Conservation (phyloP, 2,329 filamentous ascomycete genomes). For the Aspergillus tanneri region DNA sequence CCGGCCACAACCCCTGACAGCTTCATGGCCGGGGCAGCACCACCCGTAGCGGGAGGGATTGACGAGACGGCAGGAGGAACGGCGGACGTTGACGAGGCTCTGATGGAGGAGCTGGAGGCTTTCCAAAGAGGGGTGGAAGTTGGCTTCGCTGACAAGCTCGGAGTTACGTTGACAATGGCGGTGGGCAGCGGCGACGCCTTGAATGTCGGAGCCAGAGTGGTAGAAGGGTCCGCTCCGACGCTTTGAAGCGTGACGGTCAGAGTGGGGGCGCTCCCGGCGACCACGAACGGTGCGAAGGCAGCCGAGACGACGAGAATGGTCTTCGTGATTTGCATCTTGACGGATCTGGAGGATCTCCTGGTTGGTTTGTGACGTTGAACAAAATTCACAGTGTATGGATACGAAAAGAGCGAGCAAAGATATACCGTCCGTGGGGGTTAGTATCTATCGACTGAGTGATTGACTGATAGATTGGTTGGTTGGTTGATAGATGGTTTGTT, state of each 20-base stretch:
- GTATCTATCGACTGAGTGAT: too few relatives aligned
- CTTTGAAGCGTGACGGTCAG: slow-evolving; percentile 31
- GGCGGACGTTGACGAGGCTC: background rate
- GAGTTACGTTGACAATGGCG: slow-evolving; percentile 9
- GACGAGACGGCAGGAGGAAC: slow-evolving; percentile 15
- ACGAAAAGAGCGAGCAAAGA: too few relatives aligned
- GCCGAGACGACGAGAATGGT: slow-evolving; percentile 30
- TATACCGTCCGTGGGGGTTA: too few relatives aligned
- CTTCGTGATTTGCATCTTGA: slow-evolving; percentile 38
- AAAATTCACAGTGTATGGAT: too few relatives aligned
- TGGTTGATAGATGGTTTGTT: slow-evolving; percentile 2
- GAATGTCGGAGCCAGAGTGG: slow-evolving; percentile 12
- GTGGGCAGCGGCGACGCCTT: slow-evolving; percentile 15
- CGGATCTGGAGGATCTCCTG: background rate
- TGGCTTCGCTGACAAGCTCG: slow-evolving; percentile 5
- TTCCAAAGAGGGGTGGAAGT: background rate
- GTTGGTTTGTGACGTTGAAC: background rate
- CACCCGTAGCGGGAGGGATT: slow-evolving; percentile 17
- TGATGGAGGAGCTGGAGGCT: background rate
- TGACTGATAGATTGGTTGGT: slow-evolving; percentile 3
- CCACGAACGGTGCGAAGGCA: slow-evolving; percentile 31
- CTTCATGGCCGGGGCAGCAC: slow-evolving; percentile 23
- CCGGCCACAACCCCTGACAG: slow-evolving; percentile 30
- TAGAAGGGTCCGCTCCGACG: slow-evolving; percentile 13
- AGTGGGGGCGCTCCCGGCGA: slow-evolving; percentile 25